Evolutionary conservation across 2,329 filamentous ascomycete genomes (phyloP), one percentile per base, ranked within the genome.

Genomic region (Didymella lethalis): DNA sequence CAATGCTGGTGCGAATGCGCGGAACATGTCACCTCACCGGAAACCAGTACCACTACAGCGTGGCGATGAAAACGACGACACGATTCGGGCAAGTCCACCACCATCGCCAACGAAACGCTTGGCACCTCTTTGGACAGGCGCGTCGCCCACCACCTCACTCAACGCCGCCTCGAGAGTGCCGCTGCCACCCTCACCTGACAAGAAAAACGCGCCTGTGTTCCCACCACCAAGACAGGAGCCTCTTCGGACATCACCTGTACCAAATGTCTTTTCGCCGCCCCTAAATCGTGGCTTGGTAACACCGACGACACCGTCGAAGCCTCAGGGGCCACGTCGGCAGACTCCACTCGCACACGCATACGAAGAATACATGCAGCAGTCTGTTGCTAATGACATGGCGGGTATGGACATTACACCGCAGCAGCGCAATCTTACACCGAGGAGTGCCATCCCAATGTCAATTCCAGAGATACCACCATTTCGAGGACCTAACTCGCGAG

Each of bases 1-100:
- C 65, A 91, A 93, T 60, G 89, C 90, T 31, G 90, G 89, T 12
- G 88, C 90, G 18, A 97, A 97, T 74, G 86, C 90, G 18, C 85
- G 93, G 57, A 80, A 77, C 45, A 67, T 63, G 0, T 75, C 73
- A 14, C 71, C 73, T 8, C 63, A 70, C 43, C 74, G 68, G 64
- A 79, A 70, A 61, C 73, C 66, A 59, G 75, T 78, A 20, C 57
- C 68, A 7, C 64, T 60, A 7, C 64, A 68, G 44, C 63, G 55
- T 14, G 53, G 54, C 32, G 71, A 74, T 28, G 79, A 79, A 60
- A 79, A 78, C 56, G 73, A 74, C 6, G 71, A 75, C 11, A 77
- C 75, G 0, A 67, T 77, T 25, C 69, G 73, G 41, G 64, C 64
- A 41, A 75, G 73, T 44, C 73, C 73, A 25, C 80, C 79, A 29